Conservation (phyloP, 2,329 filamentous ascomycete species). For the Sclerotinia trifoliorum region DNA sequence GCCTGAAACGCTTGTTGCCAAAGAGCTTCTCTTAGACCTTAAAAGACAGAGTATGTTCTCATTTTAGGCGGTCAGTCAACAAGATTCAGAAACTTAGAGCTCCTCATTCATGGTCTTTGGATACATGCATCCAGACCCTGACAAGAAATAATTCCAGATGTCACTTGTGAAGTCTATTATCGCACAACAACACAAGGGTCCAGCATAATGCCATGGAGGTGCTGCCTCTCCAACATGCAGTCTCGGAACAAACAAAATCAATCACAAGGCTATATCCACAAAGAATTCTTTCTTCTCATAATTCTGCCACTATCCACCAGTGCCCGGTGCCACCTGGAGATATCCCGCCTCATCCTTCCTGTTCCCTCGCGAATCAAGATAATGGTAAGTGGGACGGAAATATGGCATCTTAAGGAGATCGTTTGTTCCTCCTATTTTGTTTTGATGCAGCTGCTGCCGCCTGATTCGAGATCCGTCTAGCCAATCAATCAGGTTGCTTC, state of each 20-base stretch:
- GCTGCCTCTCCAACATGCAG: neutral
- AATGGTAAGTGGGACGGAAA: too few relatives aligned
- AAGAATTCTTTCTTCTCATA: neutral
- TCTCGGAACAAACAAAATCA: neutral
- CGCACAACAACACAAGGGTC: neutral
- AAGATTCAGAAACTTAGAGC: neutral
- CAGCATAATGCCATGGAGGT: neutral
- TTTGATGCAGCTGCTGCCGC: neutral
- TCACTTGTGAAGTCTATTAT: neutral
- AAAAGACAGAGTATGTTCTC: neutral
- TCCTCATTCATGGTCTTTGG: neutral
- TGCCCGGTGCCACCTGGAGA: neutral
- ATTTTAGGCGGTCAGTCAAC: accelerated
- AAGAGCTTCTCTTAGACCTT: neutral
- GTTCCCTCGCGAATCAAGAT: too few relatives aligned
- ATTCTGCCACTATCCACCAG: neutral
- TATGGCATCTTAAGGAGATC: neutral
- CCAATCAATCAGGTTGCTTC: neutral
- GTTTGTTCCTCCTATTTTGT: neutral
- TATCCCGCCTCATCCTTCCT: neutral
- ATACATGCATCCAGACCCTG: neutral
- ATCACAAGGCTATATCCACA: neutral
- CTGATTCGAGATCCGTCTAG: neutral
- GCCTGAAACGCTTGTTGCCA: neutral
- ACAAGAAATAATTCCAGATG: neutral